phyloP scores from a whole-genome alignment of 108 stramenopile species.

The Fistulifera solaris region DNA sequence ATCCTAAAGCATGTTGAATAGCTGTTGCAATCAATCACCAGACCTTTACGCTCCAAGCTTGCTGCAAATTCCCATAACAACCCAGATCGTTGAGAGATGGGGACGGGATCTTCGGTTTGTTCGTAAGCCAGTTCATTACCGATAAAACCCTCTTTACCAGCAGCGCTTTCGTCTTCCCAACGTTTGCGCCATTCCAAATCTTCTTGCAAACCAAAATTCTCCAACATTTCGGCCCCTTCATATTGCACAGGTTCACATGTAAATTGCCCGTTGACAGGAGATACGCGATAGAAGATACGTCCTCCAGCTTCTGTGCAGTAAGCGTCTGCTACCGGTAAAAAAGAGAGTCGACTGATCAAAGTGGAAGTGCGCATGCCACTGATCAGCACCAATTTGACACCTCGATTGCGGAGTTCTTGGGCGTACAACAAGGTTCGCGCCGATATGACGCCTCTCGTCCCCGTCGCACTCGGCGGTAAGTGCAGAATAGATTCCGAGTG shows the following conservation, averaged over 20 bases:
- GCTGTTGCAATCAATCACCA: conserved; percentile 45
- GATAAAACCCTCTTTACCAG: conserved; percentile 41
- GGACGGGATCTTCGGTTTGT: conserved; percentile 5
- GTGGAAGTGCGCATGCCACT: conserved; percentile 81
- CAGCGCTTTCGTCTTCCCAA: conserved; percentile 22
- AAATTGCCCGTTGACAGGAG: conserved; percentile 6
- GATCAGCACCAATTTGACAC: conserved; percentile 46
- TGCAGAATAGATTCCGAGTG: conserved; percentile 11
- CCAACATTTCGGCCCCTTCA: conserved; percentile 22
- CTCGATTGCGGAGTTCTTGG: conserved; percentile 36
- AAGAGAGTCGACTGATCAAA: conserved; percentile 60
- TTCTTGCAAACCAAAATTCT: conserved; percentile 53
- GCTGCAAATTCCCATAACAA: conserved; percentile 51
- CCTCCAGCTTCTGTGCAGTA: conserved; percentile 71
- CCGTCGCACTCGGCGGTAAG: conserved; percentile 63
- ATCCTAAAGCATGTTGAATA: conserved; percentile 72
- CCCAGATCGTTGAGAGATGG: conserved; percentile 34
- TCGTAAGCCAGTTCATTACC: conserved; percentile 11
- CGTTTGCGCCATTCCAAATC: conserved; percentile 45
- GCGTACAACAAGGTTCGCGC: conserved; percentile 26
- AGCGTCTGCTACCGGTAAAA: conserved; percentile 66
- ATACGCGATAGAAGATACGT: conserved; percentile 74
- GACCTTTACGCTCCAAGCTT: conserved; percentile 21
- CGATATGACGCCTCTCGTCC: conserved; percentile 36
- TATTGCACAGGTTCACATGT: conserved; percentile 21